A percentile compares a stretch with the other conserved stretches of the same genome.
Evolutionary conservation across 2,329 filamentous ascomycete species (phyloP).

Genomic region (Juglanconis juglandina): DNA sequence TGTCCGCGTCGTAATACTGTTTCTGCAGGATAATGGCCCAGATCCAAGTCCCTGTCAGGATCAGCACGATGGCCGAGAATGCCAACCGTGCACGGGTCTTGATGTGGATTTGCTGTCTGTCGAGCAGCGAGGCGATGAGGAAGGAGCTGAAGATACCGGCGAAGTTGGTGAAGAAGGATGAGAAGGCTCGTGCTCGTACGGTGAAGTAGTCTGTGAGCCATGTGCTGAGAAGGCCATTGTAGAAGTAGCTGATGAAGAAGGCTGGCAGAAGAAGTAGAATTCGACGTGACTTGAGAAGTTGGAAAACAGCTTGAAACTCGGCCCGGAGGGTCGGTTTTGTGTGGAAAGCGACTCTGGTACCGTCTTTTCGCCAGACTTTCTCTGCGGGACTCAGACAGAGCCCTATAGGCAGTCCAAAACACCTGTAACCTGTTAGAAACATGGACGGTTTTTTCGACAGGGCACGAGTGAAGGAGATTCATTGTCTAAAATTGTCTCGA

Average conservation of each 20-base stretch:
- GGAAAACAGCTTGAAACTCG: constrained; percentile 28
- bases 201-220: constrained; percentile 31
- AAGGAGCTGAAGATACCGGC: constrained; percentile 26
- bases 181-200: constrained; percentile 30
- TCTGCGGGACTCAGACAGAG: constrained; percentile 28
- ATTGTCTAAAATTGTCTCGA: too few species aligned
- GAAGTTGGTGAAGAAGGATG: constrained; percentile 33
- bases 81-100: constrained; percentile 25
- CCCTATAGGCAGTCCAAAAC: constrained; percentile 29
- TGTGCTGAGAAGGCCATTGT: constrained; percentile 27
- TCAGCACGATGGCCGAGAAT: constrained; percentile 24
- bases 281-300: constrained; percentile 24
- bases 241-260: constrained; percentile 34
- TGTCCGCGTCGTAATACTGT: constrained; percentile 26
- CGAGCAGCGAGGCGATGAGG: constrained; percentile 28
- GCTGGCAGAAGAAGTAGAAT: constrained; percentile 30
- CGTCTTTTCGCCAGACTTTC: constrained; percentile 31
- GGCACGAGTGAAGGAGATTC: too few species aligned
- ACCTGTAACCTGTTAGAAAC: constrained; percentile 6
- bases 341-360: constrained; percentile 25
- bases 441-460: too few species aligned
- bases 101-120: constrained; percentile 28
- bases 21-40: constrained; percentile 30
- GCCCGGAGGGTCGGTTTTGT: constrained; percentile 25
- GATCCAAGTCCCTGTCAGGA: constrained; percentile 30